Evolutionary conservation across 2,329 filamentous ascomycete genomes (phyloP), one percentile per base, ranked within the genome.

Genomic region (Aureobasidium sp.): DNA sequence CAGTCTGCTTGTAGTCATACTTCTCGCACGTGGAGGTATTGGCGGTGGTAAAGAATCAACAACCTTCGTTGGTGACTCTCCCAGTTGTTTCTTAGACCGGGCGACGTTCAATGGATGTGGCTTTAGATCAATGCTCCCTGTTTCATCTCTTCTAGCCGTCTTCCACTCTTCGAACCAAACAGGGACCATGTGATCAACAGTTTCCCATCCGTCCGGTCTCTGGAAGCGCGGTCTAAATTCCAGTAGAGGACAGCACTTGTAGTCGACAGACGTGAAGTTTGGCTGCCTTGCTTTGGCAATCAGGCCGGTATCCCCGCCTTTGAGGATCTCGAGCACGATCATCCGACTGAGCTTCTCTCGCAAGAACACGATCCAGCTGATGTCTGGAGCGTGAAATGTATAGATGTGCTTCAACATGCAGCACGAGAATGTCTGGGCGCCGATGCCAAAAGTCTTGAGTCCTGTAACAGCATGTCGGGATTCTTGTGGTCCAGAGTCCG

Each of bases 131-230:
- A 60, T 9, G 29, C 45, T 41, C 12, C 20, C 44, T 20, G 22
- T 31, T 27, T 36, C 17, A 6, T 41, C 22, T 9, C 17, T 42
- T 2, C 22, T 37, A 31, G 20, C 15, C 15, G 8, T 8, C 15
- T 39, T 60, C 60, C 60, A 62, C 22, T 56, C 60, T 8, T 48
- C 60, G 2, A 53, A n/a, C 60, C 60, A 62, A 47, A 22, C 39
- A 20, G 60, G 60, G n/a, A 62, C 20, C 60, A 62, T 48, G 9
- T 62, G 41, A 14, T 62, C 60, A 17, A 55, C 60, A 36, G 15
- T 57, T 25, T 62, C 60, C 60, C 60, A 62, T 8, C 25, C 51
- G 11, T 29, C 22, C 3, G 60, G 60, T 22, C 42, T 31, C 20
- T 51, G 7, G 3, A 57, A 62, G 8, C 22, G 60, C 14, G 52